Evolutionary conservation across 768 basidiomycete genomes (phyloP).

Genomic region (Gloeostereum incarnatum): DNA sequence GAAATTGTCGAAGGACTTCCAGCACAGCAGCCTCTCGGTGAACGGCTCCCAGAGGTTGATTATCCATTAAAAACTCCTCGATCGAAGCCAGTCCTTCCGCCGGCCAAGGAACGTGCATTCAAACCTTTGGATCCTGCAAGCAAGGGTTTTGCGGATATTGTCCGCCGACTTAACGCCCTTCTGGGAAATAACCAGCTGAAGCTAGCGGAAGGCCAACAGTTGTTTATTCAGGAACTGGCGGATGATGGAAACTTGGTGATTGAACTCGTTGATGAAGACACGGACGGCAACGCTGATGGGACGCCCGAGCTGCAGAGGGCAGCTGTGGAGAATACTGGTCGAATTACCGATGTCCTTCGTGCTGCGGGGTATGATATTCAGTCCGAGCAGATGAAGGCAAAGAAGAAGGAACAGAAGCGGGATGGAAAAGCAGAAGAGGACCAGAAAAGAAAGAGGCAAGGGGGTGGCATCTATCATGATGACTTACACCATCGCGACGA

Average conservation of each 20-base stretch:
- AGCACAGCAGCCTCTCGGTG: conserved; percentile 15
- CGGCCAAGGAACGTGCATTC: conserved; percentile 12
- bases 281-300: conserved; percentile 11
- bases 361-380: conserved; percentile 47
- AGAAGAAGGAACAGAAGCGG: no score
- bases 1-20: conserved; percentile 47
- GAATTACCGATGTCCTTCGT: conserved; percentile 39
- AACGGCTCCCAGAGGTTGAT: conserved; percentile 38
- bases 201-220: no score
- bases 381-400: no score
- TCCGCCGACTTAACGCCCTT: no score
- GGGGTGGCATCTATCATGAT: no score
- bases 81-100: conserved; percentile 38
- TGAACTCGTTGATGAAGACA: conserved; percentile 36
- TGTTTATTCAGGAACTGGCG: conserved; percentile 30
- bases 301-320: no score
- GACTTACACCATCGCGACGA: no score
- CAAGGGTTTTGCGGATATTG: no score
- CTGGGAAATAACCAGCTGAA: no score
- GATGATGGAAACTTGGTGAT: conserved; percentile 32
- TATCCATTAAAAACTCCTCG: conserved; percentile 44
- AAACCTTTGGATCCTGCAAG: no score
- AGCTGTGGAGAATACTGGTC: conserved; percentile 29
- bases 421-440: conserved; percentile 20
- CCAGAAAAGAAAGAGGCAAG: no score